Conservation (phyloP, 305 asterid genomes). For the Fraxinus floribunda region DNA sequence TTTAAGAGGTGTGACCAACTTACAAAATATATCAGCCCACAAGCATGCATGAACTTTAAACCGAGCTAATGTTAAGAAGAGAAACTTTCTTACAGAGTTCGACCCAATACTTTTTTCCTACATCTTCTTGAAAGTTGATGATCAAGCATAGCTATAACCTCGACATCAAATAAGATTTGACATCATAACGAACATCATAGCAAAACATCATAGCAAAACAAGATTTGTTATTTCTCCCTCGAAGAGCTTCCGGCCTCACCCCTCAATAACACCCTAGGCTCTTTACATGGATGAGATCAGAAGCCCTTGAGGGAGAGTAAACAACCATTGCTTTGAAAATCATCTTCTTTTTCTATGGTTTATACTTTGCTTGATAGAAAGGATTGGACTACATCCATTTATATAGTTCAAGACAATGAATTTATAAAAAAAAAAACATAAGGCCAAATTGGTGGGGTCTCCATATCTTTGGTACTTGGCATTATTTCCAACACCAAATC, state of each 20-base stretch:
- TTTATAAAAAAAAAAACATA: too few relatives aligned
- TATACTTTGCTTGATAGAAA: constrained; percentile 16
- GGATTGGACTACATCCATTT: constrained; percentile 26
- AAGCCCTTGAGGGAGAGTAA: constrained; percentile 54
- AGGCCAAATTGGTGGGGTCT: constrained; percentile 18
- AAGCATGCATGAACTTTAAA: not conserved
- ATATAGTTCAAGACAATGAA: constrained; percentile 22
- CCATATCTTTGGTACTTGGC: constrained; percentile 20
- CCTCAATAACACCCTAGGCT: not conserved
- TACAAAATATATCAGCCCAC: not conserved
- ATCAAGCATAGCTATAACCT: not conserved
- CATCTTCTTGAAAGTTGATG: not conserved
- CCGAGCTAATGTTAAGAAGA: not conserved
- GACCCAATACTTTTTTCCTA: not conserved
- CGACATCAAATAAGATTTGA: not conserved
- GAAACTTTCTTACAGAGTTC: not conserved
- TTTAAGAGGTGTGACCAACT: not conserved
- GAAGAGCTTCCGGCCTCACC: constrained; percentile 26
- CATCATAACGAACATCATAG: not conserved
- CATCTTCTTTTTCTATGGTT: constrained; percentile 2
- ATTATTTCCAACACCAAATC: not conserved
- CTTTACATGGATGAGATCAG: constrained; percentile 26
- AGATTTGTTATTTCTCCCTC: constrained; percentile 27
- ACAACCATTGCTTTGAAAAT: constrained; percentile 32
- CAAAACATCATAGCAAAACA: too few relatives aligned